These are phyloP conservation scores for Chrysosporium queenslandicum DNA, from an alignment of 2,329 filamentous ascomycete species.

Conservation along the genomic window DNA sequence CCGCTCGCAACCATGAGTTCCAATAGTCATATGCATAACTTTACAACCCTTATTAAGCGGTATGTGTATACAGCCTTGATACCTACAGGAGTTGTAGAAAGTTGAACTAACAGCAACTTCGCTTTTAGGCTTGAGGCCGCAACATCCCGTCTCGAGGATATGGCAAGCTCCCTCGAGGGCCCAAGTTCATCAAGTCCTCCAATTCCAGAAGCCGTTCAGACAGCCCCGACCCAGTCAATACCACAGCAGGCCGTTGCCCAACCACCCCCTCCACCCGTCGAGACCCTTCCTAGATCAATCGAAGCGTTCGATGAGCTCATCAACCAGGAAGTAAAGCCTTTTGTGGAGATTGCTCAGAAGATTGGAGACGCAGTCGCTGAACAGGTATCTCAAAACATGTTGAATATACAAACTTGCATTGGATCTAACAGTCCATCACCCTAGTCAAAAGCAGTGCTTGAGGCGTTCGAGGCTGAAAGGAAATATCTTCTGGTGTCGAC, in stretches of 20 bases:
- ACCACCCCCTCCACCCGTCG: conserved; percentile 40
- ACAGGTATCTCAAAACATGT: conserved; percentile 50
- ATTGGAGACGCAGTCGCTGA: conserved; percentile 69
- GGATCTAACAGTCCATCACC: no score
- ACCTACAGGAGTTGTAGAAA: background rate
- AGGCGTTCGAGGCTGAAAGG: conserved; percentile 73
- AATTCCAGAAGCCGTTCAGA: conserved; percentile 19
- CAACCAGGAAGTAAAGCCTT: conserved; percentile 61
- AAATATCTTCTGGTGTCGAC: conserved; percentile 80
- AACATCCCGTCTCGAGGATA: conserved; percentile 90
- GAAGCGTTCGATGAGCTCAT: conserved; percentile 81
- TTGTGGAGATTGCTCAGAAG: conserved; percentile 65
- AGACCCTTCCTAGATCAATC: conserved; percentile 63
- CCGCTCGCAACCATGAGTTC: conserved; percentile 49
- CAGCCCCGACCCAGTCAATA: conserved; percentile 21
- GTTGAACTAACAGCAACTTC: conserved; percentile 29
- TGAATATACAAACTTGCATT: no score
- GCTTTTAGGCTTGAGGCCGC: conserved; percentile 81
- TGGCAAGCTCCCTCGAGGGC: conserved; percentile 61
- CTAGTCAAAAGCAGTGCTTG: conserved; percentile 47
- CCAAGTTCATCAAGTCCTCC: conserved; percentile 33
- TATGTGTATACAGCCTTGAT: conserved; percentile 41
- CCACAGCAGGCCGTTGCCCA: conserved; percentile 17
- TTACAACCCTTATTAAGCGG: conserved; percentile 97
- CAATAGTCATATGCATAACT: conserved; percentile 76